Conservation (phyloP, 2,329 filamentous ascomycete genomes). For the Pestalotiopsis fici region DNA sequence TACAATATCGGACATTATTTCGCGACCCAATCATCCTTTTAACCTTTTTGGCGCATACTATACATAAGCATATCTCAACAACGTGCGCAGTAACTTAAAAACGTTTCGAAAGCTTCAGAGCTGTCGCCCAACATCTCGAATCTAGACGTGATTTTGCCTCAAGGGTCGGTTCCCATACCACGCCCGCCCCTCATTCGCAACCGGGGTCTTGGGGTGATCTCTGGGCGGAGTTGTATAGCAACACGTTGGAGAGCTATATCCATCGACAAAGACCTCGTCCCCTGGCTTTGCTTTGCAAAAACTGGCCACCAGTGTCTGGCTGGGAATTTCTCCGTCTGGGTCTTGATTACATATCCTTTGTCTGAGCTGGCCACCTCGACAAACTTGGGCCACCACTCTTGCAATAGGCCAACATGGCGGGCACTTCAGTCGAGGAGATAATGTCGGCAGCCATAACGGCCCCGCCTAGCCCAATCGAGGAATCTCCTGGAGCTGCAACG, state of each 20-base stretch:
- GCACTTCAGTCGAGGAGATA: neutral
- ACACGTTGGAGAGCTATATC: neutral
- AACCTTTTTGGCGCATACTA: neutral
- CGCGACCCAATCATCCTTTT: neutral
- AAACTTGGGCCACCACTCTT: neutral
- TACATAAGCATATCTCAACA: neutral
- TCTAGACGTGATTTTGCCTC: neutral
- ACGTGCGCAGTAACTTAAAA: neutral
- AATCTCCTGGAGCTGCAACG: constrained; percentile 2
- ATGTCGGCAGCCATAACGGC: neutral
- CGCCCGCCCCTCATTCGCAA: neutral
- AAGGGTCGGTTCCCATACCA: neutral
- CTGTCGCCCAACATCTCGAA: neutral
- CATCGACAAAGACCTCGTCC: neutral
- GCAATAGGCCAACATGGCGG: neutral
- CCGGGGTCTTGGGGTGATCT: neutral
- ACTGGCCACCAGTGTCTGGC: neutral
- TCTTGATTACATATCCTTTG: neutral
- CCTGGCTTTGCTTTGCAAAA: neutral
- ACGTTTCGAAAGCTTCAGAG: neutral
- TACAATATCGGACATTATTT: neutral
- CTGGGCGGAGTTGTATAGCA: neutral
- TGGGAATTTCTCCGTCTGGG: neutral
- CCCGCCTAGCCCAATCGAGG: constrained; percentile 11
- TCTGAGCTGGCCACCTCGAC: neutral